Percentiles rank a stretch among this genome's conserved stretches.
These are phyloP conservation scores for Cordyceps fumosorosea DNA, from an alignment of 2,329 filamentous ascomycete species.

Conservation along the genomic window DNA sequence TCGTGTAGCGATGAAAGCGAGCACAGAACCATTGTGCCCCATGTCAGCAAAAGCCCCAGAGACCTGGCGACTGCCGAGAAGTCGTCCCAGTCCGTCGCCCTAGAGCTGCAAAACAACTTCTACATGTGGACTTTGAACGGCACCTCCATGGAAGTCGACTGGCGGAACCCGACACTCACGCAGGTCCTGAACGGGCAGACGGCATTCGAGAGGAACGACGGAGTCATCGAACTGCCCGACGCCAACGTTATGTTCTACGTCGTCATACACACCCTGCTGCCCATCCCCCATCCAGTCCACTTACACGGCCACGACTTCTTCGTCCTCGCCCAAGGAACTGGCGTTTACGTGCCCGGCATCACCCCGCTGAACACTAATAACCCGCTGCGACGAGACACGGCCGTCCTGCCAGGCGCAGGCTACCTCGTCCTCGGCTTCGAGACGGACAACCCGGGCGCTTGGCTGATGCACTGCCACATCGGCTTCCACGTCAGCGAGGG, in stretches of 20 bases:
- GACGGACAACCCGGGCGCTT: too few species aligned
- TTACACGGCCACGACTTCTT: too few species aligned
- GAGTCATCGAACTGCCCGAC: background rate
- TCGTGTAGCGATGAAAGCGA: background rate
- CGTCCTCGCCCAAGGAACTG: too few species aligned
- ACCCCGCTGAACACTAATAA: too few species aligned
- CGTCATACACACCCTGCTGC: slow-evolving; percentile 13
- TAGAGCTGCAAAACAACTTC: background rate
- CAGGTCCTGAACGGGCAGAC: background rate
- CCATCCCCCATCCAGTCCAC: slow-evolving; percentile 15
- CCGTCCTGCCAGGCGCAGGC: too few species aligned
- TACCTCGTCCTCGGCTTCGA: too few species aligned
- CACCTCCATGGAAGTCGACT: background rate
- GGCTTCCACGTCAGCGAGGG: too few species aligned
- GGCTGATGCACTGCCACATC: too few species aligned
- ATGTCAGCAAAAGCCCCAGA: background rate
- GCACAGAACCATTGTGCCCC: background rate
- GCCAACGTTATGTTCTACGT: slow-evolving; percentile 16
- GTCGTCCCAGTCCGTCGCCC: too few species aligned
- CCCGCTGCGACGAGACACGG: too few species aligned
- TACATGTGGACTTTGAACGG: background rate
- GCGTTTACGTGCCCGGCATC: too few species aligned
- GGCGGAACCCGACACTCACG: background rate
- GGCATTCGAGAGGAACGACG: background rate
- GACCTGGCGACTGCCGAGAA: background rate